Percentiles rank a stretch among this genome's conserved stretches.
phyloP scores from a whole-genome alignment of 306 rosid species.

The Citrullus colocynthis region DNA sequence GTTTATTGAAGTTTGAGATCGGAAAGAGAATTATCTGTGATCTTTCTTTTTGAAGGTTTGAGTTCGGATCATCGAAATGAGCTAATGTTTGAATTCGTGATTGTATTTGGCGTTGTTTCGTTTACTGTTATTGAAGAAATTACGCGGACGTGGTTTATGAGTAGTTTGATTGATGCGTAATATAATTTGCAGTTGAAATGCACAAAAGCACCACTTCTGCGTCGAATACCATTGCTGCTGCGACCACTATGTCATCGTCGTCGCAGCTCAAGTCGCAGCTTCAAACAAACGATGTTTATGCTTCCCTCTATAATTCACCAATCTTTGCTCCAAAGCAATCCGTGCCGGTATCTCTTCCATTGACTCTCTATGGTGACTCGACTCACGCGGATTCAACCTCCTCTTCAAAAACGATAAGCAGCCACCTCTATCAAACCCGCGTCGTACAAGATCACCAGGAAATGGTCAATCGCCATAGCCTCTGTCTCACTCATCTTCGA shows the following conservation, averaged over 20 bases:
- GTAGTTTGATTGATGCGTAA: background rate
- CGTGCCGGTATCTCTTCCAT: slow-evolving; percentile 10
- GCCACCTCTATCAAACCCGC: slow-evolving; percentile 22
- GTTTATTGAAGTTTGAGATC: background rate
- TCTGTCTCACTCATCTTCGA: slow-evolving; percentile 59
- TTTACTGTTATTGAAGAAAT: background rate
- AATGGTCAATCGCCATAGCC: slow-evolving; percentile 72
- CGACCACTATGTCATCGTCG: slow-evolving; percentile 15
- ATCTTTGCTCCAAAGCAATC: slow-evolving; percentile 27
- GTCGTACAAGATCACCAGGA: slow-evolving; percentile 71
- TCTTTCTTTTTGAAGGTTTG: background rate
- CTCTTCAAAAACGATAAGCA: slow-evolving; percentile 6
- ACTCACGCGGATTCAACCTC: background rate
- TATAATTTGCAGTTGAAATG: slow-evolving; percentile 23
- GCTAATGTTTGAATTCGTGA: background rate
- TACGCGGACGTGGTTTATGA: background rate
- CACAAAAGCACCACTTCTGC: slow-evolving; percentile 31
- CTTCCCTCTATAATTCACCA: slow-evolving; percentile 31
- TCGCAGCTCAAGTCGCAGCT: slow-evolving; percentile 19
- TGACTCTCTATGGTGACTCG: slow-evolving; percentile 12
- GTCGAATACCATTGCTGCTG: slow-evolving; percentile 21
- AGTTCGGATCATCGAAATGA: background rate
- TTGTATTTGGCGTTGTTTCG: background rate
- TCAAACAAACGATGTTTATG: slow-evolving; percentile 17
- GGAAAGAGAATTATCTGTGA: background rate